Percentiles rank a stretch among this genome's conserved stretches.
phyloP scores from a whole-genome alignment of 2,329 filamentous ascomycete genomes.

The Anthostomella pinea region DNA sequence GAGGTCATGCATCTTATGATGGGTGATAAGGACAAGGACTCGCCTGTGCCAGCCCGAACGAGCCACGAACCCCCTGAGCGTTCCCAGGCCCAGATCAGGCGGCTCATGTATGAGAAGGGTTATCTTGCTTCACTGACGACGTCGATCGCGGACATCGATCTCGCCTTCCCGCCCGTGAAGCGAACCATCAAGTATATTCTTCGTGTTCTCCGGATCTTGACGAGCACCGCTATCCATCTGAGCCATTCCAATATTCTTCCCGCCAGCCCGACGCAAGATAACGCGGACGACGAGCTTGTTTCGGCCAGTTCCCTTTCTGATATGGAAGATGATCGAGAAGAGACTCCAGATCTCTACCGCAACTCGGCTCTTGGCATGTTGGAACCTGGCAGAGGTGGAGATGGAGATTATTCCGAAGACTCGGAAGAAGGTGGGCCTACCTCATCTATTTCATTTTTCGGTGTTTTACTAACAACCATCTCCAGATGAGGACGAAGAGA shows the following conservation, averaged over 20 bases:
- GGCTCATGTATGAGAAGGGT: constrained; percentile 98
- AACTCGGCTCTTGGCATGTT: constrained; percentile 96
- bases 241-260: constrained; percentile 79
- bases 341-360: constrained; percentile 94
- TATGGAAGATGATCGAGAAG: constrained; percentile 79
- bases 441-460: neutral
- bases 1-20: constrained; percentile 94
- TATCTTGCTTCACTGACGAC: constrained; percentile 85
- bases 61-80: constrained; percentile 37
- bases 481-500: constrained; percentile 74
- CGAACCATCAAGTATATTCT: constrained; percentile 95
- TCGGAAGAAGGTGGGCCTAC: constrained; percentile 55
- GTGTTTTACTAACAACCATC: constrained; percentile 10
- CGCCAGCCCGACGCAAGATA: constrained; percentile 59
- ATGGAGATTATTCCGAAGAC: constrained; percentile 77
- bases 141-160: constrained; percentile 91
- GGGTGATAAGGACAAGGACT: constrained; percentile 68
- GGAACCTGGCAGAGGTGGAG: constrained; percentile 65
- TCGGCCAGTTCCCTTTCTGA: constrained; percentile 89
- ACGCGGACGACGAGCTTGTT: constrained; percentile 81
- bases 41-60: constrained; percentile 37
- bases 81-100: constrained; percentile 80
- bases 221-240: constrained; percentile 79
- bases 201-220: constrained; percentile 81
- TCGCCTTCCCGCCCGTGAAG: constrained; percentile 91